Evolutionary conservation across 2,329 filamentous ascomycete species (phyloP).

Genomic region (Onygenales sp.): DNA sequence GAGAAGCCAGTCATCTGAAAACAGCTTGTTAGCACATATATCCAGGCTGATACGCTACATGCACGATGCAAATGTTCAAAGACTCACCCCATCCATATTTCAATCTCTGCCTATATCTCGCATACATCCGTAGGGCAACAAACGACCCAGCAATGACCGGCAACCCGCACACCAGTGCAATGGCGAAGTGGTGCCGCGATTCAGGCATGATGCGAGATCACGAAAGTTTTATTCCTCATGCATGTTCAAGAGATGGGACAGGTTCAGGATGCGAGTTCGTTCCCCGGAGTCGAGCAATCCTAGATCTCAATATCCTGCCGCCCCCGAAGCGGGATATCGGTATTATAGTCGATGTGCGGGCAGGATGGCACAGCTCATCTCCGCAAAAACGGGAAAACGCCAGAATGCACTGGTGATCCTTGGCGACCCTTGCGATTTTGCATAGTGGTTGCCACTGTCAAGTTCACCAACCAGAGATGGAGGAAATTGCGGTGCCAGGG

Average conservation of each 20-base stretch:
- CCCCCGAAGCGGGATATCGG: neutral
- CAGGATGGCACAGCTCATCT: neutral
- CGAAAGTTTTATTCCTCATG: neutral
- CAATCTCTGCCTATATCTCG: neutral
- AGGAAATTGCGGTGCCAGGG: neutral
- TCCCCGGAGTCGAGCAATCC: neutral
- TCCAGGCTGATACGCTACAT: neutral
- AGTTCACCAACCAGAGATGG: neutral
- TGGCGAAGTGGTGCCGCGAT: conserved; percentile 1
- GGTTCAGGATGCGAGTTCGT: neutral
- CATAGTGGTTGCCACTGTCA: neutral
- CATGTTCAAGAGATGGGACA: neutral
- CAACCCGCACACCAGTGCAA: neutral
- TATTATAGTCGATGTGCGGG: neutral
- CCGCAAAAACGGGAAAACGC: neutral
- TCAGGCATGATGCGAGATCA: neutral
- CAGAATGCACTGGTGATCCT: neutral
- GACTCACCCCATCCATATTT: conserved; percentile 2
- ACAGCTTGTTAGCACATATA: neutral
- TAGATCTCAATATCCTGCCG: neutral
- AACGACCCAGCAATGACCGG: neutral
- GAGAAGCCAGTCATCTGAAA: conserved; percentile 29
- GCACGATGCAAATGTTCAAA: neutral
- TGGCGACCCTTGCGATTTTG: neutral
- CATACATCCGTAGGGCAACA: neutral